Conservation (phyloP, 2,329 filamentous ascomycete species). For the Paraconiothyrium brasiliense region DNA sequence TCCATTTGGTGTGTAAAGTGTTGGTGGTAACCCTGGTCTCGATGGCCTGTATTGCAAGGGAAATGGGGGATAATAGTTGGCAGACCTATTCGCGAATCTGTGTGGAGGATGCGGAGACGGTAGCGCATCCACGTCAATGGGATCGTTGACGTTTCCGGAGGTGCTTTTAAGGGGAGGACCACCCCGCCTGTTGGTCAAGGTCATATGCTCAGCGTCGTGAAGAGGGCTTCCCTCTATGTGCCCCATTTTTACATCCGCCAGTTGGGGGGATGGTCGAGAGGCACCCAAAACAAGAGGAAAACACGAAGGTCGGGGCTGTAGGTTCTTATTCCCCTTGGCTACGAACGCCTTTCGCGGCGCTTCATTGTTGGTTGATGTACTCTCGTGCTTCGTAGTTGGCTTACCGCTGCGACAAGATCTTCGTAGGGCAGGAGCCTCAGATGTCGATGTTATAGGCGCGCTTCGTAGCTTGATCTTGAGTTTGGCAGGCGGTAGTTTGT, state of each 20-base stretch:
- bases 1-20: slow-evolving; percentile 17
- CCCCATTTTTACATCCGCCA: too few relatives aligned
- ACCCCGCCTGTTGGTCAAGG: not conserved
- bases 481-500: not conserved
- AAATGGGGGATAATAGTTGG: slow-evolving; percentile 18
- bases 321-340: not conserved
- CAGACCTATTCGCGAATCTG: slow-evolving; percentile 22
- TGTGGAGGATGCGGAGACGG: slow-evolving; percentile 24
- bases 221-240: not conserved
- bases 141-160: slow-evolving; percentile 31
- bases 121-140: slow-evolving; percentile 35
- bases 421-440: not conserved
- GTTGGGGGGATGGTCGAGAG: not conserved
- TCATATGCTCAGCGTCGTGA: not conserved
- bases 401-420: not conserved
- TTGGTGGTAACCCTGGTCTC: slow-evolving; percentile 17
- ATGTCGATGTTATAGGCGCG: not conserved
- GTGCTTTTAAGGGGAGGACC: not conserved
- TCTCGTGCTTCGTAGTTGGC: not conserved
- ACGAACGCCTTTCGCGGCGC: not conserved
- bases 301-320: too few relatives aligned
- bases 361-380: not conserved
- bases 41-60: slow-evolving; percentile 15
- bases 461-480: slow-evolving; percentile 11
- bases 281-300: not conserved